Conservation (phyloP, 2,329 filamentous ascomycete species). For the Penicillium hesseltinei region DNA sequence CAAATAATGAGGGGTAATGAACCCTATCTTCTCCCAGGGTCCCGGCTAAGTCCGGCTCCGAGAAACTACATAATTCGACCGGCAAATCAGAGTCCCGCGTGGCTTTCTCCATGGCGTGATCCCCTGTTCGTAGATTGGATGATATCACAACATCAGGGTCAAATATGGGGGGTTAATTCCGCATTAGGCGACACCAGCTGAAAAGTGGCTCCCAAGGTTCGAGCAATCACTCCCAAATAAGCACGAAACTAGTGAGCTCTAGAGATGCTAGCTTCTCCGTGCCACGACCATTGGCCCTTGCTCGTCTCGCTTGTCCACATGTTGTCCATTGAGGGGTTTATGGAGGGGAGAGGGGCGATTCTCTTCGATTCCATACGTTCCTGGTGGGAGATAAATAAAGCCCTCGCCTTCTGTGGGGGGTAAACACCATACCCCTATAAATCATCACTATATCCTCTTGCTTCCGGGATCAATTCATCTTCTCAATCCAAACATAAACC, state of each 20-base stretch:
- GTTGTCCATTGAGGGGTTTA: slow-evolving; percentile 8
- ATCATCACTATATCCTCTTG: background rate
- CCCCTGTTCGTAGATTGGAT: background rate
- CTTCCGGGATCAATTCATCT: background rate
- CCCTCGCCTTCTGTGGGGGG: background rate
- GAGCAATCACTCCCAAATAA: background rate
- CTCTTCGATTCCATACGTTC: background rate
- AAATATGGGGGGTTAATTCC: background rate
- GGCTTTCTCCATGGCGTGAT: slow-evolving; percentile 1
- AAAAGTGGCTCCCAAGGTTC: slow-evolving; percentile 2
- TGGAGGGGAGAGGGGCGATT: background rate
- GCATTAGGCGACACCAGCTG: background rate
- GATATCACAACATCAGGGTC: background rate
- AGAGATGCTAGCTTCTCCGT: background rate
- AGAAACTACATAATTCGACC: background rate
- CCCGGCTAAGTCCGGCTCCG: slow-evolving; percentile 1
- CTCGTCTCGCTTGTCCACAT: background rate
- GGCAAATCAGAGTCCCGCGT: background rate
- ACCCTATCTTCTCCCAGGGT: background rate
- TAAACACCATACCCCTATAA: background rate
- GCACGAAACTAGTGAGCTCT: background rate
- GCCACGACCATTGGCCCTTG: slow-evolving; percentile 3
- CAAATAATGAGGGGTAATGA: background rate
- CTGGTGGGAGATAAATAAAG: background rate
- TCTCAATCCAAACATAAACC: background rate